Base-by-base conservation (phyloP, 78 protist species). In the Salpingoeca rosetta region DNA sequence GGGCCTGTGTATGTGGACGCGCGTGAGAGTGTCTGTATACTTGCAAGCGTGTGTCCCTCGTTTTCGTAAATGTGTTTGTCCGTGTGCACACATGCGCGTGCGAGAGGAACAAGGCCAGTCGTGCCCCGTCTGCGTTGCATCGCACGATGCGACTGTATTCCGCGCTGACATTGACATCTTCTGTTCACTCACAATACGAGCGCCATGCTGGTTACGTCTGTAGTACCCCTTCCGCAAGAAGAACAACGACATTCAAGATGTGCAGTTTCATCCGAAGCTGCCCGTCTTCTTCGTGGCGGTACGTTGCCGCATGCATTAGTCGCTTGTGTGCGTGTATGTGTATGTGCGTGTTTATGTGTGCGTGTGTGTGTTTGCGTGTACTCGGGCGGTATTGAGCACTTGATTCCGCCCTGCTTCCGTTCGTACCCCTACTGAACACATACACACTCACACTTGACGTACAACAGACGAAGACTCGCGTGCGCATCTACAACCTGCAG, bases 211-310 rank as follows among this genome's bases (percentile, higher is more conserved):
- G 7, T 7, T 17, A 2, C 78, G 84, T 26, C 41, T 86, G 3
- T 86, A 87, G 39, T 0, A 0, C 0, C 97, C 97, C n/a, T 92
- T 95, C 82, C 0, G 56, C 25, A 88, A 90, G 81, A 2, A 57
- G 76, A 85, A 77, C 57, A 95, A 92, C 1, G 76, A 25, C 27
- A 84, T 93, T 3, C 90, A 90, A 82, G 3, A 39, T 40, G 89
- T 90, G 3, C 40, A 36, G 40, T 98, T 96, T 95, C 99, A 98
- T 76, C 99, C 99, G n/a, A 83, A 84, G 38, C 83, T 89, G 92
- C 99, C 99, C 35, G 76, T 81, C 83, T 84, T 98, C 87, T 94
- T 93, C 88, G 90, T 98, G 12, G 96, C 98, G 41, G 92, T 81
- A 3, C 0, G 84, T 26, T 2, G 40, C 25, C 44, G 72, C 22